Percentiles rank a stretch among this genome's conserved stretches.
Evolutionary conservation across 2,329 filamentous ascomycete genomes (phyloP).

Genomic region (Hymenoscyphus fructigenus): DNA sequence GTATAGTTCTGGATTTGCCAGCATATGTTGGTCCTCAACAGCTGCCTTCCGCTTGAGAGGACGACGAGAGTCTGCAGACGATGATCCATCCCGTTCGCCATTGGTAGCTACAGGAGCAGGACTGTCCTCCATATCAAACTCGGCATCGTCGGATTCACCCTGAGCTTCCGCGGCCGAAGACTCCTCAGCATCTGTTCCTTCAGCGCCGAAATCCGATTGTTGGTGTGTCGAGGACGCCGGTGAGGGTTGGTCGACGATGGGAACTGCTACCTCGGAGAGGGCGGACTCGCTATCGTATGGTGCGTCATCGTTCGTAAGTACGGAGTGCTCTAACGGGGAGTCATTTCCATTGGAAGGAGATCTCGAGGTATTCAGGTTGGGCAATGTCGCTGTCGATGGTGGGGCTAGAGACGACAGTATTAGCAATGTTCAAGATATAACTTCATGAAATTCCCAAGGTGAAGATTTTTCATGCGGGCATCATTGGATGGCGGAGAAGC

Average conservation of each 20-base stretch:
- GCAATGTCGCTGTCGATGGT: constrained; percentile 56
- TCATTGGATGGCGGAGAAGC: constrained; percentile 22
- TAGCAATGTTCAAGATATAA: constrained; percentile 39
- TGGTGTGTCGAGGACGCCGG: constrained; percentile 45
- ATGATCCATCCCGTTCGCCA: constrained; percentile 52
- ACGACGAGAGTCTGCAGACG: constrained; percentile 69
- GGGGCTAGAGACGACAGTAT: constrained; percentile 56
- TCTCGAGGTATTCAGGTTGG: constrained; percentile 61
- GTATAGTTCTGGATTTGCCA: constrained; percentile 91
- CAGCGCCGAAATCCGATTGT: constrained; percentile 34
- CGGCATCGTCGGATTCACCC: constrained; percentile 64
- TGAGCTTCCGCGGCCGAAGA: constrained; percentile 39
- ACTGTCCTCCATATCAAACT: constrained; percentile 72
- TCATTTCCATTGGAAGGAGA: constrained; percentile 66
- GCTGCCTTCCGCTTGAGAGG: constrained; percentile 71
- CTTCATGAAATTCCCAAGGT: constrained; percentile 20
- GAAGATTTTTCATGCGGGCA: constrained; percentile 24
- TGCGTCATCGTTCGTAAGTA: constrained; percentile 39
- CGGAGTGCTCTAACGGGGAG: constrained; percentile 53
- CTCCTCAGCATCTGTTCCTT: constrained; percentile 33
- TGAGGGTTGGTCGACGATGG: constrained; percentile 50
- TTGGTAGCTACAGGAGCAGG: constrained; percentile 50
- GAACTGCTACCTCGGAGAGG: constrained; percentile 68
- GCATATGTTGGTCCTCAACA: constrained; percentile 75
- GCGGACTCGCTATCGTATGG: constrained; percentile 69